Conservation (phyloP, 2,329 filamentous ascomycete genomes). For the Fusarium kyushuense region DNA sequence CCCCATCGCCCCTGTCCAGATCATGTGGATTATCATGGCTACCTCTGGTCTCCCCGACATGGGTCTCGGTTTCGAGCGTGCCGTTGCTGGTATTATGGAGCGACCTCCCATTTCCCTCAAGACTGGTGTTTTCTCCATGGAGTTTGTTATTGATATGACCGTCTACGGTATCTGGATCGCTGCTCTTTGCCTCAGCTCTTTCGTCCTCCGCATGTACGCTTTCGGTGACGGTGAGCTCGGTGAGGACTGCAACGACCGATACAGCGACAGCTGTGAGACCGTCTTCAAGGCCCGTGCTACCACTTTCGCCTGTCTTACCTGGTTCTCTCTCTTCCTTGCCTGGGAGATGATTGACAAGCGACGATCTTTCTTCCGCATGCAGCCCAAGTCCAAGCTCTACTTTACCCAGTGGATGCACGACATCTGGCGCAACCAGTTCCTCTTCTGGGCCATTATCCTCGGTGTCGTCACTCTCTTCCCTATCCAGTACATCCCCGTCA, state of each 20-base stretch:
- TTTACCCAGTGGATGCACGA: slow-evolving; percentile 75
- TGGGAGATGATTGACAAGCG: slow-evolving; percentile 83
- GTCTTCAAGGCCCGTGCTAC: slow-evolving; percentile 80
- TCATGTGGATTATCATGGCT: slow-evolving; percentile 86
- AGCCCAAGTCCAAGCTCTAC: slow-evolving; percentile 69
- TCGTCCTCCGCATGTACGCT: slow-evolving; percentile 73
- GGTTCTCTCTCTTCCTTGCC: slow-evolving; percentile 80
- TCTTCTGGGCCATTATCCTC: slow-evolving; percentile 71
- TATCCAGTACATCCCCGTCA: slow-evolving; percentile 68
- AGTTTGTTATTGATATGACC: slow-evolving; percentile 75
- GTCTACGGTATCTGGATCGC: slow-evolving; percentile 78
- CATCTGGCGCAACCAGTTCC: slow-evolving; percentile 78
- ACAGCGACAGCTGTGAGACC: slow-evolving; percentile 66
- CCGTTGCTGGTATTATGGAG: slow-evolving; percentile 75
- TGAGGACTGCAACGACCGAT: slow-evolving; percentile 69
- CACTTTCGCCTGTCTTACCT: slow-evolving; percentile 79
- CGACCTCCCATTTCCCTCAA: slow-evolving; percentile 74
- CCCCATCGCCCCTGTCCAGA: slow-evolving; percentile 79
- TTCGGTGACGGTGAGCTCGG: slow-evolving; percentile 73
- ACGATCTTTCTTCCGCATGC: slow-evolving; percentile 80
- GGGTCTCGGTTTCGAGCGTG: slow-evolving; percentile 79
- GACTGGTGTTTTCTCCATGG: slow-evolving; percentile 73
- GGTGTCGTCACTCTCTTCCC: slow-evolving; percentile 64
- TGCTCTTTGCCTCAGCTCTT: slow-evolving; percentile 71
- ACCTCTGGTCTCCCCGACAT: slow-evolving; percentile 81